Conservation (phyloP, 1,284 basidiomycete genomes). For the Fomitiporia mediterranea region DNA sequence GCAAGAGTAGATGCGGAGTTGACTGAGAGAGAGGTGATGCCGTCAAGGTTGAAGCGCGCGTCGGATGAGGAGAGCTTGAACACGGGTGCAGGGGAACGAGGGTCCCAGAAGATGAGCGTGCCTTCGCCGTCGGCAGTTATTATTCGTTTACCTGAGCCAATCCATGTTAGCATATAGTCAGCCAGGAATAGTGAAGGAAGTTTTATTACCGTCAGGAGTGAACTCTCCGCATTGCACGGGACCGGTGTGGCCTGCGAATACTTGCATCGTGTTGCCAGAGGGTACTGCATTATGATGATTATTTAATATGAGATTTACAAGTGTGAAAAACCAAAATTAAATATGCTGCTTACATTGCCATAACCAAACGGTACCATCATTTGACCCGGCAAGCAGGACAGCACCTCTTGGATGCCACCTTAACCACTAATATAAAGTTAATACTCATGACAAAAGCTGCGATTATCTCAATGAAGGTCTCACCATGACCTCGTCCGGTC, state of each 20-base stretch:
- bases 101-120: constrained; percentile 89
- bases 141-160: constrained; percentile 72
- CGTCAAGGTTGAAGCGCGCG: constrained; percentile 72
- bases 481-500: constrained; percentile 93
- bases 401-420: constrained; percentile 95
- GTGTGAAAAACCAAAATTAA: constrained; percentile 10
- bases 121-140: constrained; percentile 86
- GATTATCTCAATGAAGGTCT: constrained; percentile 30
- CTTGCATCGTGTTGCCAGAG: constrained; percentile 91
- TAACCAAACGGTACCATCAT: constrained; percentile 95
- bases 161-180: constrained; percentile 13
- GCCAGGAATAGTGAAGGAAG: constrained; percentile 9
- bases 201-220: constrained; percentile 76
- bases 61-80: constrained; percentile 77
- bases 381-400: constrained; percentile 87
- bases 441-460: not conserved
- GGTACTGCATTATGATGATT: constrained; percentile 59
- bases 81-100: constrained; percentile 69
- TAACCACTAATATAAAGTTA: constrained; percentile 60
- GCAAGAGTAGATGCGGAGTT: constrained; percentile 84
- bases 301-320: not conserved
- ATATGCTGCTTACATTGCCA: constrained; percentile 74
- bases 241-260: constrained; percentile 88
- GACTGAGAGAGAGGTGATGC: constrained; percentile 83
- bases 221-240: constrained; percentile 87